Base-by-base conservation (phyloP, 805 yeast genomes). In the Cyberlindnera xylosilytica region DNA sequence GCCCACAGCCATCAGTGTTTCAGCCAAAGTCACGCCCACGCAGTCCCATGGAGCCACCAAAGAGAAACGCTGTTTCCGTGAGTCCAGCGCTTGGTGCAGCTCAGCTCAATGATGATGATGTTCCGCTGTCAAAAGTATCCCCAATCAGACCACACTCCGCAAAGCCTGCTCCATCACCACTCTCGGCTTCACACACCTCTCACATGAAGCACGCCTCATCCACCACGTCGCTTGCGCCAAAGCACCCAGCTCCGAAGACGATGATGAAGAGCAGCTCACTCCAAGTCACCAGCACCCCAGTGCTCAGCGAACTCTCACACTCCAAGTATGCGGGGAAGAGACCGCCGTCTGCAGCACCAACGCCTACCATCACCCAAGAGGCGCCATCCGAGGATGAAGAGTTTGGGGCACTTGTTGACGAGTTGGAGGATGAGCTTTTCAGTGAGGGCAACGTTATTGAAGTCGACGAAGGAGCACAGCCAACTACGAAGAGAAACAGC, bases 1-100 rank as follows among this genome's bases (percentile, higher is more conserved):
- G 50, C 12, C 46, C 44, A 20, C 57, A 55, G 12, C 47, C 58
- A 1, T 51, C 58, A 8, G 48, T 57, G n/a, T 53, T 51, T 36
- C 57, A 53, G 20, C 57, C 60, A 13, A 56, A 53, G 29, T 31
- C 43, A 7, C 39, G 56, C 6, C 36, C 55, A 1, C 48, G 48
- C 27, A 46, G 53, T 0, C 58, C 58, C n/a, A 8, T 36, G 57
- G 31, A 60, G 20, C 29, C n/a, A 11, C 32, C 39, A 37, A 34
- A 16, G 34, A 29, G 32, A 16, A 29, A 17, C 19, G 9, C 32
- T 5, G 19, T 13, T 7, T 42, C 31, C 19, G 34, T 39, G 19
- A 19, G 32, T 9, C 32, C 42, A 6, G 40, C 30, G 8, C 4
- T 12, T 15, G 8, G 19, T 17, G 23, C 37, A 7, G 26, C 30